Conservation (phyloP, 2,329 filamentous ascomycete species). For the Fusarium abutilonis region DNA sequence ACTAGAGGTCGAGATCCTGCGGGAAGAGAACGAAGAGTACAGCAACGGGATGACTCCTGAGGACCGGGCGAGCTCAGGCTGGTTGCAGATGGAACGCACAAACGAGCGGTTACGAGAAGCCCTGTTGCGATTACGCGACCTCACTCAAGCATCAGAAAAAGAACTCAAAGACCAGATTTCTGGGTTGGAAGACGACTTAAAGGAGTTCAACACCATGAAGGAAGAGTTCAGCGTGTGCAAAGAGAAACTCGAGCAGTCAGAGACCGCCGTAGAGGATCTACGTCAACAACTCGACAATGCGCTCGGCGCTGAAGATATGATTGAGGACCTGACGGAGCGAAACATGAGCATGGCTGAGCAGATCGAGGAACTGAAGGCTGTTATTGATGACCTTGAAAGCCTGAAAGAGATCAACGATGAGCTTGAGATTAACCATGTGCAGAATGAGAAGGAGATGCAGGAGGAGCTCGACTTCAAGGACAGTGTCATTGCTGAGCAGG, state of each 20-base stretch:
- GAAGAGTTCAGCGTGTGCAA: constrained; percentile 75
- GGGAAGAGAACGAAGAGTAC: constrained; percentile 87
- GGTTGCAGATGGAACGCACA: constrained; percentile 89
- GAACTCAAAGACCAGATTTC: constrained; percentile 81
- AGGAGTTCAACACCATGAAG: constrained; percentile 73
- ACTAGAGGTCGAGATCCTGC: constrained; percentile 85
- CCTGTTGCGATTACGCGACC: constrained; percentile 82
- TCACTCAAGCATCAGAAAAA: constrained; percentile 84
- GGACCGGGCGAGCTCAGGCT: constrained; percentile 85
- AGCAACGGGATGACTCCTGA: constrained; percentile 87
- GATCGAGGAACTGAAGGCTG: constrained; percentile 81
- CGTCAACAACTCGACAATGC: constrained; percentile 91
- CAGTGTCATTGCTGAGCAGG: constrained; percentile 82
- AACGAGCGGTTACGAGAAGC: constrained; percentile 90
- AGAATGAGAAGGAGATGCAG: constrained; percentile 93
- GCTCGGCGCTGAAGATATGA: constrained; percentile 89
- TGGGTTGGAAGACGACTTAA: constrained; percentile 76
- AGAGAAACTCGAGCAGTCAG: constrained; percentile 76
- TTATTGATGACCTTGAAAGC: constrained; percentile 87
- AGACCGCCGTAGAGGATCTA: constrained; percentile 83
- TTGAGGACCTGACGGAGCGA: constrained; percentile 88
- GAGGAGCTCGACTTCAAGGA: constrained; percentile 93
- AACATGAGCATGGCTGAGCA: constrained; percentile 86
- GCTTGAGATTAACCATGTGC: constrained; percentile 90
- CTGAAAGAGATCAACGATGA: constrained; percentile 95